Percentiles rank a stretch among this genome's conserved stretches.
Conservation (phyloP, 345 rosid species). For the Turnera subulata region DNA sequence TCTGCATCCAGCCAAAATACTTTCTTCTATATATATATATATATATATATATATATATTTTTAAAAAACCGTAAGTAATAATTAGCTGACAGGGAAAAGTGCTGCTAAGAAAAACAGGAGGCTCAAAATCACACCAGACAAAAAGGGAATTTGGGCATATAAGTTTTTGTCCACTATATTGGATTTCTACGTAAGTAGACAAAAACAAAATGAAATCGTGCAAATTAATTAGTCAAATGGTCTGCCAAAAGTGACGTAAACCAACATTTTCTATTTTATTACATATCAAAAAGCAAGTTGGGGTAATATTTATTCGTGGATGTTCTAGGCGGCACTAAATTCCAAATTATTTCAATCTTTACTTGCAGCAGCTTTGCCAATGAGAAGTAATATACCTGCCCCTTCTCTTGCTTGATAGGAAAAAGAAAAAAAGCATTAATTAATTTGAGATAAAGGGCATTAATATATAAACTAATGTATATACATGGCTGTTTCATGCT, state of each 20-base stretch:
- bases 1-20: no score
- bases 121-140: constrained; percentile 25
- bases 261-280: no score
- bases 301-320: not conserved
- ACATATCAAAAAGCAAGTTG: no score
- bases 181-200: no score
- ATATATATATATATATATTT: no score
- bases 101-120: no score
- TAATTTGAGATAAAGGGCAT: constrained; percentile 6
- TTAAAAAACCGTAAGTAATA: no score
- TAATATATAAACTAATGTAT: not conserved
- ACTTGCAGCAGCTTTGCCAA: constrained; percentile 28
- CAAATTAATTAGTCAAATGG: no score
- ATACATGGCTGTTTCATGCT: constrained; percentile 7
- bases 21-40: no score
- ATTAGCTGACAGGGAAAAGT: no score
- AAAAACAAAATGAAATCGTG: no score
- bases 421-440: constrained; percentile 11
- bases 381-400: constrained; percentile 20
- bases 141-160: constrained; percentile 14
- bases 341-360: constrained; percentile 20
- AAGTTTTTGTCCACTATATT: constrained; percentile 7
- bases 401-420: constrained; percentile 19
- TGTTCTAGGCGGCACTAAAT: constrained; percentile 9
- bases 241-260: no score